Percentiles rank a stretch among this genome's conserved stretches.
Evolutionary conservation across 1,284 basidiomycete genomes (phyloP).

Genomic region (Vanrija humicola): DNA sequence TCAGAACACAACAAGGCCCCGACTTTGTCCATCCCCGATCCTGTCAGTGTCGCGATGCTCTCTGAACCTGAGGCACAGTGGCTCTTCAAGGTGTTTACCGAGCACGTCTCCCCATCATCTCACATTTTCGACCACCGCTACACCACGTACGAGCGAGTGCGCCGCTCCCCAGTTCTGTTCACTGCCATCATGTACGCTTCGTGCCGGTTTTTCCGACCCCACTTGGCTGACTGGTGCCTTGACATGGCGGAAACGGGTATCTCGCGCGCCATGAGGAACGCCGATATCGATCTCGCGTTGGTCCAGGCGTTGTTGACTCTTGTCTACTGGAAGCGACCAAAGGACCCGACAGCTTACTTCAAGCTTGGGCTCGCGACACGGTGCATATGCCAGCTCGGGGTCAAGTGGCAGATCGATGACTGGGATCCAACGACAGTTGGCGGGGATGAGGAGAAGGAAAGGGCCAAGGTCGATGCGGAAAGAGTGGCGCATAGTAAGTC

Average conservation of each 20-base stretch:
- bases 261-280: slow-evolving; percentile 9
- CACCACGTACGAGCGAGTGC: slow-evolving; percentile 10
- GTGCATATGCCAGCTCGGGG: slow-evolving; percentile 19
- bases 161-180: slow-evolving; percentile 12
- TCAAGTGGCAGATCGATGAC: slow-evolving; percentile 3
- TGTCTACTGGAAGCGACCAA: slow-evolving; percentile 14
- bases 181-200: slow-evolving; percentile 24
- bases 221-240: slow-evolving; percentile 10
- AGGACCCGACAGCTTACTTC: slow-evolving; percentile 16
- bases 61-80: neutral
- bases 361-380: slow-evolving; percentile 25
- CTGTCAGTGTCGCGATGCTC: neutral
- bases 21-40: neutral
- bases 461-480: neutral
- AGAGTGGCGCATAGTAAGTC: neutral
- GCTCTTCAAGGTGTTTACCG: neutral
- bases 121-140: slow-evolving; percentile 8
- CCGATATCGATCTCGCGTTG: slow-evolving; percentile 7
- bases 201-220: slow-evolving; percentile 16
- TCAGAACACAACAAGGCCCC: neutral
- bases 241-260: slow-evolving; percentile 17
- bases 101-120: neutral
- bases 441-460: neutral
- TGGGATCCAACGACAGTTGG: neutral
- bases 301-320: slow-evolving; percentile 19